Percentiles rank a stretch among this genome's conserved stretches.
Evolutionary conservation across 306 rosid species (phyloP).

Genomic region (Prunus armeniaca): DNA sequence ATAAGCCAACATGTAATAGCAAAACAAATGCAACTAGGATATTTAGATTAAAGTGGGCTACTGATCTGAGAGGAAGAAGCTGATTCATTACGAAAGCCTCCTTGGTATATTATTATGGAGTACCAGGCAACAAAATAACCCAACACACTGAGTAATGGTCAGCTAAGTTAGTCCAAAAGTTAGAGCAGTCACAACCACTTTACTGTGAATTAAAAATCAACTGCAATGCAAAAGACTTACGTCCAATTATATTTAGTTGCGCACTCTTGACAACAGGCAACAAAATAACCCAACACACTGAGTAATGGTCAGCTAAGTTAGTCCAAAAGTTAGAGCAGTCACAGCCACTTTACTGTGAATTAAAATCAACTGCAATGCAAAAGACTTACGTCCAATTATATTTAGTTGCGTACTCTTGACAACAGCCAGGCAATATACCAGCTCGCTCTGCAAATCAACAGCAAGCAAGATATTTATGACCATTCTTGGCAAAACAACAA

Average conservation of each 20-base stretch:
- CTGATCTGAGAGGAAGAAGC: not conserved
- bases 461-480: constrained; percentile 21
- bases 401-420: constrained; percentile 72
- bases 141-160: not conserved
- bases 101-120: not conserved
- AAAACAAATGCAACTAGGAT: constrained; percentile 7
- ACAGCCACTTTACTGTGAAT: constrained; percentile 6
- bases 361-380: constrained; percentile 18
- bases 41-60: not conserved
- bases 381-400: constrained; percentile 87
- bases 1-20: constrained; percentile 6
- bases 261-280: too few species aligned
- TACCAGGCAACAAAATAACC: not conserved
- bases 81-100: not conserved
- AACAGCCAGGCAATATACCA: constrained; percentile 83
- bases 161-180: not conserved
- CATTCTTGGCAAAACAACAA: constrained; percentile 18
- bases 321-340: not conserved
- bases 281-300: not conserved
- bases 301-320: not conserved
- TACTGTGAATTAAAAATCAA: constrained; percentile 10
- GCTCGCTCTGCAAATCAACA: constrained; percentile 55
- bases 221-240: too few species aligned
- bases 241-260: too few species aligned
- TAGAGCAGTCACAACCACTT: constrained; percentile 1